Percentiles rank a stretch among this genome's conserved stretches.
Evolutionary conservation across 371 early-diverging fungal genomes (phyloP).

Genomic region (Mucor mucedo): DNA sequence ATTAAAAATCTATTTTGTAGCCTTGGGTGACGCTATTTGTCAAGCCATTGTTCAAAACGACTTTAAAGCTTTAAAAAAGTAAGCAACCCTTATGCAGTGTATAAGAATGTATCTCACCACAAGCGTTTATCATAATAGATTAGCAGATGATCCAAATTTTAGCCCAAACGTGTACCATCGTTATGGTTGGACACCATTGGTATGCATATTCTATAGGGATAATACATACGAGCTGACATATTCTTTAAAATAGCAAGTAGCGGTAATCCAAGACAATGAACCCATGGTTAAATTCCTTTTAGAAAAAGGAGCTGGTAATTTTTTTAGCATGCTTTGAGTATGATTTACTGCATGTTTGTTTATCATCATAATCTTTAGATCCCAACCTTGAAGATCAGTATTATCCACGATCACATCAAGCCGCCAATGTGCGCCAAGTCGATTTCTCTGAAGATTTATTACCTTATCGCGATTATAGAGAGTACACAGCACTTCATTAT

Average conservation of each 20-base stretch:
- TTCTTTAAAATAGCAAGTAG: constrained; percentile 41
- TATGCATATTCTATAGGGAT: constrained; percentile 17
- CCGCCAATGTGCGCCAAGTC: constrained; percentile 45
- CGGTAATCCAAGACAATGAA: constrained; percentile 56
- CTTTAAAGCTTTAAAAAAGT: constrained; percentile 43
- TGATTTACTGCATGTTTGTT: not conserved
- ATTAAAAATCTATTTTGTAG: constrained; percentile 13
- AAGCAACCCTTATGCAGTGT: not conserved
- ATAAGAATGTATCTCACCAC: not conserved
- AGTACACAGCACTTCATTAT: constrained; percentile 67
- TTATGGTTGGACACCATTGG: constrained; percentile 58
- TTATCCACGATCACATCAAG: constrained; percentile 54
- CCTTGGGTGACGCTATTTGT: constrained; percentile 45
- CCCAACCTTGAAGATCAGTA: constrained; percentile 55
- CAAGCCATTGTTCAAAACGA: constrained; percentile 53
- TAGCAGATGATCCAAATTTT: constrained; percentile 53
- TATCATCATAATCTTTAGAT: constrained; percentile 25
- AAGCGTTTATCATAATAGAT: constrained; percentile 20
- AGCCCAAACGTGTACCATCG: constrained; percentile 52
- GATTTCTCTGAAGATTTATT: constrained; percentile 54
- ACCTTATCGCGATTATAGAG: constrained; percentile 55
- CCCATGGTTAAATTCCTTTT: constrained; percentile 47
- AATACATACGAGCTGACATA: no score
- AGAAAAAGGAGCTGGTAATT: constrained; percentile 52
- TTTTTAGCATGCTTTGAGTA: not conserved